These are phyloP conservation scores for Penicillium sp. DNA, from an alignment of 2,329 filamentous ascomycete genomes.

Conservation along the genomic window DNA sequence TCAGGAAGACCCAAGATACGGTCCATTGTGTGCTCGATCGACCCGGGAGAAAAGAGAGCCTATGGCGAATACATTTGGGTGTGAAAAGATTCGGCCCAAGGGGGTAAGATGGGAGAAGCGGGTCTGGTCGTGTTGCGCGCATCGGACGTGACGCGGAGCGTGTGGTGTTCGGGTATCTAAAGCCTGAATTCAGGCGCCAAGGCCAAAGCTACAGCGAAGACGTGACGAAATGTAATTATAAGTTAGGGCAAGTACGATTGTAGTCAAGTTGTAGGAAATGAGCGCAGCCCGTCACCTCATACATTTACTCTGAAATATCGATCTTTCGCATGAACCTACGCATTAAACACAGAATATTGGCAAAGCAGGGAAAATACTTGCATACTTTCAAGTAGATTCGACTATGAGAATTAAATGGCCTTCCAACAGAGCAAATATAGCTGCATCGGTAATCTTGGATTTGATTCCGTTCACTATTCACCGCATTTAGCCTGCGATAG, in stretches of 20 bases:
- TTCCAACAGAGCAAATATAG: not conserved
- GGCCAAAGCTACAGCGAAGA: not conserved
- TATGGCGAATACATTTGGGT: slow-evolving; percentile 22
- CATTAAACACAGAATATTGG: not conserved
- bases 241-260: not conserved
- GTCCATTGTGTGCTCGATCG: slow-evolving; percentile 37
- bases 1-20: slow-evolving; percentile 37
- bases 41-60: slow-evolving; percentile 26
- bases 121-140: slow-evolving; percentile 30
- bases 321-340: not conserved
- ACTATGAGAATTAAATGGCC: not conserved
- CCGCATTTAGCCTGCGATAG: not conserved
- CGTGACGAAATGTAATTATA: not conserved
- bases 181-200: slow-evolving; percentile 18
- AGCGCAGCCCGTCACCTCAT: no score
- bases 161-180: slow-evolving; percentile 25
- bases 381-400: not conserved
- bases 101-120: slow-evolving; percentile 29
- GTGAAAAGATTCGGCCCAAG: slow-evolving; percentile 27
- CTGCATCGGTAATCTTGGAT: not conserved
- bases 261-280: not conserved
- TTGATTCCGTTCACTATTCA: not conserved
- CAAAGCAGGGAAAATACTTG: not conserved
- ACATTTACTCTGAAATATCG: not conserved
- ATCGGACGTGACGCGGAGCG: slow-evolving; percentile 32